Base-by-base conservation (phyloP, 176 grass and related monocot species). In the Typha latifolia region DNA sequence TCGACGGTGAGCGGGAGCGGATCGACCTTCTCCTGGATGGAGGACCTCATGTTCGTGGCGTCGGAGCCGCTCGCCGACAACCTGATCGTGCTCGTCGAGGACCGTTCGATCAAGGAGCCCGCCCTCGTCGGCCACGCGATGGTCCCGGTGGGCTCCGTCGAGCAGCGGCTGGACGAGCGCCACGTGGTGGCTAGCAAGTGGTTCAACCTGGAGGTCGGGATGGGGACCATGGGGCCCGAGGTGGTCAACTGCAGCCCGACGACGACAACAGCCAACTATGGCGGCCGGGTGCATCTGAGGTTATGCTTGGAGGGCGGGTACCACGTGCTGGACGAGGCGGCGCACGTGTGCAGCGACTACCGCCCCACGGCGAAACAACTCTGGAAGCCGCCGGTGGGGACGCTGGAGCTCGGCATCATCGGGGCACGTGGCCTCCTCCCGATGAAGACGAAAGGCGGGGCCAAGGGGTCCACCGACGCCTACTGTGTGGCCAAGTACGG, bases 401-500 rank as follows among this genome's bases (percentile, higher is more conserved):
- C 86, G 67, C 94, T 99, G 66, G 94, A 99, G 76, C 82, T 99
- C 1, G 94, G 94, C 32, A 87, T 99, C 69, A 52, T 99, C 8
- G 81, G 89, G 0, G 94, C 94, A 7, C 82, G 86, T 51, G 86
- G 86, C 14, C 65, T 99, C 63, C 94, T 93, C 16, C 93, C 93
- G 19, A 92, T 97, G 93, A 92, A 97, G 77, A 92, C 82, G 0
- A 92, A 68, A 13, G 85, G 80, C 4, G 85, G 87, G 57, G 62
- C 26, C 16, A 97, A 90, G 78, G 85, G 94, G 3, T 93, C 94
- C 3, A 97, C 94, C 22, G 88, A 92, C 71, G 83, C 88, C 6
- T 97, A 97, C 80, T 97, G 94, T 75, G 94, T 90, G 8, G 89
- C 85, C 69, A 97, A 97, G 83, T 97, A 97, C 32, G 94, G 94